Percentiles rank a stretch among this genome's conserved stretches.
phyloP scores from a whole-genome alignment of 75 land plant species.

The Chamaecyparis obtusa region DNA sequence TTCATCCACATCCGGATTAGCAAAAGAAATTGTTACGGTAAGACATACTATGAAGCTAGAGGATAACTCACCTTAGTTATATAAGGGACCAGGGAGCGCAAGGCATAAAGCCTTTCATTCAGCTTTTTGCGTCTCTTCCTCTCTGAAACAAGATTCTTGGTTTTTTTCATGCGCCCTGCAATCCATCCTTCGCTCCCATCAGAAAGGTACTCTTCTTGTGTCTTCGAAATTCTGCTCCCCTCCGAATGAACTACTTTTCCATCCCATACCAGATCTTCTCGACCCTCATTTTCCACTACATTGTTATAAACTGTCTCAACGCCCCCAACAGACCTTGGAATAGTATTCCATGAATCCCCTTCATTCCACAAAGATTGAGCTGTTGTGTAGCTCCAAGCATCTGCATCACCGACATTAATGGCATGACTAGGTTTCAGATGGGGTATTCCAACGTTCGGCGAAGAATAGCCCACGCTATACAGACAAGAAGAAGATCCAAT shows the following conservation, averaged over 20 bases:
- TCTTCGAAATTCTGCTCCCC: background rate
- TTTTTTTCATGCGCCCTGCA: background rate
- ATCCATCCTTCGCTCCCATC: background rate
- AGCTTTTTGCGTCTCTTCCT: slow-evolving; percentile 66
- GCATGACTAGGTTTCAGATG: background rate
- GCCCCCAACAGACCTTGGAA: background rate
- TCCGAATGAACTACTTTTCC: background rate
- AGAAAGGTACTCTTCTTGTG: background rate
- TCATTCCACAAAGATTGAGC: background rate
- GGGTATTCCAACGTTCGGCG: background rate
- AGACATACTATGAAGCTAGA: too few species aligned
- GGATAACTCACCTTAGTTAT: slow-evolving; percentile 65
- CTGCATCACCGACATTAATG: background rate
- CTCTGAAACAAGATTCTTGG: slow-evolving; percentile 66
- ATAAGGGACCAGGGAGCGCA: slow-evolving; percentile 80
- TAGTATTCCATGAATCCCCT: background rate
- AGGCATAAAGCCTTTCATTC: slow-evolving; percentile 83
- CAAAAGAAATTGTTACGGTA: too few species aligned
- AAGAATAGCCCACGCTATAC: background rate
- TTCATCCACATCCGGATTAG: too few species aligned
- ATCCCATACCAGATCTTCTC: background rate
- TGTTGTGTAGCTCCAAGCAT: background rate
- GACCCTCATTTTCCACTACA: background rate
- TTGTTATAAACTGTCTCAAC: background rate
- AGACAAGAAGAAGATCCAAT: background rate